phyloP scores from a whole-genome alignment of 805 yeast genomes.

The Starmerella tilneyi region DNA sequence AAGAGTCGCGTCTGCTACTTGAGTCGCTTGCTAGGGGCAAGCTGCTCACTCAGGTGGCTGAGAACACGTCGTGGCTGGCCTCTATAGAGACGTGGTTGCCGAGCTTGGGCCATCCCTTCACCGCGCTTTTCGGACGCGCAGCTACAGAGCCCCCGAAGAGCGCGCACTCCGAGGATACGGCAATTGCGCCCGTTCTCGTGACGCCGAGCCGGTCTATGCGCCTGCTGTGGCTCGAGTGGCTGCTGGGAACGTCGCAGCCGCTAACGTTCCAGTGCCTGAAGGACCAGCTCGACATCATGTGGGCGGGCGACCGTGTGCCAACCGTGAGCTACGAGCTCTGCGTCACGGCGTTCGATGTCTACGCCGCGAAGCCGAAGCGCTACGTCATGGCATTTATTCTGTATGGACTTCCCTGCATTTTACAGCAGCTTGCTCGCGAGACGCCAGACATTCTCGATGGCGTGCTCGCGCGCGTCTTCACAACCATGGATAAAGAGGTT shows the following conservation, averaged over 20 bases:
- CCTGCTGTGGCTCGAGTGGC: slow-evolving; percentile 25
- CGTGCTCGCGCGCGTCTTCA: slow-evolving; percentile 25
- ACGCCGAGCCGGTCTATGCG: slow-evolving; percentile 19
- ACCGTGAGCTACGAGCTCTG: slow-evolving; percentile 34
- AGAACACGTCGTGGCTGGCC: background rate
- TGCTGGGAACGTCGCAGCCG: slow-evolving; percentile 18
- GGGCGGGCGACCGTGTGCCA: slow-evolving; percentile 25
- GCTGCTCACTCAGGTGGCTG: slow-evolving; percentile 1
- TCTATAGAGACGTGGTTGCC: background rate
- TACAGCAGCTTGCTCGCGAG: slow-evolving; percentile 31
- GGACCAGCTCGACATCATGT: slow-evolving; percentile 22
- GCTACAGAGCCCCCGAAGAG: background rate
- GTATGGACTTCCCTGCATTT: slow-evolving; percentile 40
- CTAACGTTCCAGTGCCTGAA: slow-evolving; percentile 6
- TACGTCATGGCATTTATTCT: slow-evolving; percentile 32
- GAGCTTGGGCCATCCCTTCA: background rate
- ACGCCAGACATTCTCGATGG: slow-evolving; percentile 32
- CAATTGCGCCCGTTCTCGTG: background rate
- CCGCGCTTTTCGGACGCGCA: background rate
- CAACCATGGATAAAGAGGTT: slow-evolving; percentile 26
- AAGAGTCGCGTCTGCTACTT: slow-evolving; percentile 15
- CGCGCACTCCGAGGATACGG: background rate
- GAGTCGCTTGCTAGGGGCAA: background rate
- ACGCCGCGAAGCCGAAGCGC: slow-evolving; percentile 12
- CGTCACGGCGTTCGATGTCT: slow-evolving; percentile 36